Conservation (phyloP, 495 filamentous ascomycete genomes). For the Aspergillus indologenus region DNA sequence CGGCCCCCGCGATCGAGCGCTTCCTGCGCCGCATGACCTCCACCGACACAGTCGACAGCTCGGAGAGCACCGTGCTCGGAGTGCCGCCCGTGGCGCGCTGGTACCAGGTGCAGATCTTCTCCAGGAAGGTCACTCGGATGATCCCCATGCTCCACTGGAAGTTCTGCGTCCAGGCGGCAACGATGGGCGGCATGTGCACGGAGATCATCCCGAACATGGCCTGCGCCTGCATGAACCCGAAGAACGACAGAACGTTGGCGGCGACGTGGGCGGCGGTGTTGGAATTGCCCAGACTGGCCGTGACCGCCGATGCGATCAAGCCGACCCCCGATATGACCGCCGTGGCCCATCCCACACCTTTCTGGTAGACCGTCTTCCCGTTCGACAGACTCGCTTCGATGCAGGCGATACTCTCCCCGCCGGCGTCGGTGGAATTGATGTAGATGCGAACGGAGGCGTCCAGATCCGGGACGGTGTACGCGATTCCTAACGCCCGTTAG, state of each 20-base stretch:
- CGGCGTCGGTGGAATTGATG: conserved; percentile 63
- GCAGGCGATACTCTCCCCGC: conserved; percentile 65
- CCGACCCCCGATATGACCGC: conserved; percentile 82
- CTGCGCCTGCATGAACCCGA: conserved; percentile 93
- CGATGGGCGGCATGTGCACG: conserved; percentile 80
- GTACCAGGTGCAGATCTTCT: conserved; percentile 89
- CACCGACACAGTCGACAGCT: conserved; percentile 58
- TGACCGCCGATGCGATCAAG: conserved; percentile 73
- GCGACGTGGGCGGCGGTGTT: conserved; percentile 95
- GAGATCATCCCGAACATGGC: conserved; percentile 86
- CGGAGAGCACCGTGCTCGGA: conserved; percentile 72
- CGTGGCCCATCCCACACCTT: conserved; percentile 83
- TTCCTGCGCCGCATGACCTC: conserved; percentile 30
- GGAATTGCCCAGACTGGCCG: conserved; percentile 78
- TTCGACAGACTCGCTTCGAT: conserved; percentile 87
- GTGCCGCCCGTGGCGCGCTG: conserved; percentile 88
- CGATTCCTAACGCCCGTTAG: conserved; percentile 52
- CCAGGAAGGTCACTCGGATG: conserved; percentile 80
- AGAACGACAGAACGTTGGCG: conserved; percentile 83
- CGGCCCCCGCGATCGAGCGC: conserved; percentile 43
- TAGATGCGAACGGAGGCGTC: conserved; percentile 82
- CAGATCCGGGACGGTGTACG: conserved; percentile 87
- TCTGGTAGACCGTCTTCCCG: conserved; percentile 83
- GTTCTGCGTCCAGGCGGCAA: conserved; percentile 92
- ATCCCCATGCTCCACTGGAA: conserved; percentile 99